Evolutionary conservation across 2,329 filamentous ascomycete genomes (phyloP), one percentile per base, ranked within the genome.

Genomic region (Stenocarpella maydis): DNA sequence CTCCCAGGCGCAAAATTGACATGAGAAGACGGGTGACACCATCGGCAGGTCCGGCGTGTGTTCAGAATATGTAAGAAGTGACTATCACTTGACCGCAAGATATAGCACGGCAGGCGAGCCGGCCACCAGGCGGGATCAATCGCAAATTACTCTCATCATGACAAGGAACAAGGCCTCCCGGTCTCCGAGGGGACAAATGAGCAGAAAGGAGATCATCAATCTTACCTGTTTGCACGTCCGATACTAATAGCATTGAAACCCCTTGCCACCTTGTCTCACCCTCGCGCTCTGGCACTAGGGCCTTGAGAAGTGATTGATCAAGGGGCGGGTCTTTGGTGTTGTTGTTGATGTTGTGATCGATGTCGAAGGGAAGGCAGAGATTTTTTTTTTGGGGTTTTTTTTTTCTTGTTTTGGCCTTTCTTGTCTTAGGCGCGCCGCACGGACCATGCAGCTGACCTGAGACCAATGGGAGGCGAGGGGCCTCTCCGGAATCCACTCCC

Each of bases 41-140:
- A 67, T 39, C 41, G 31, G 43, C 43, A 41, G 55, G 65, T 69
- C 67, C 76, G 78, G 2, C 17, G 14, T 49, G 41, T 21, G 75
- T 80, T 97, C 94, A 97, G 94, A 93, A 97, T 97, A 97, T 97
- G 94, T 97, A 97, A 97, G 94, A 95, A 90, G 89, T 90, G 83
- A 94, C 93, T 97, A 92, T 97, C 94, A 97, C 85, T 81, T 88
- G 80, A 84, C 87, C 84, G 83, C 79, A 83, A 86, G 91, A 90
- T 94, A 91, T 91, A 87, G 91, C 92, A 85, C 87, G 92, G 90
- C 94, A 89, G 94, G 95, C 94, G 92, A 91, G 94, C 90, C 92
- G 84, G 87, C 93, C 94, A 95, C 89, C 90, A 85, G 82, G 82
- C 81, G 84, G 86, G 88, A 92, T 98, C 94, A 97, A 95, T 95